Conservation (phyloP, 2,329 filamentous ascomycete species). For the Metarhizium sp. region DNA sequence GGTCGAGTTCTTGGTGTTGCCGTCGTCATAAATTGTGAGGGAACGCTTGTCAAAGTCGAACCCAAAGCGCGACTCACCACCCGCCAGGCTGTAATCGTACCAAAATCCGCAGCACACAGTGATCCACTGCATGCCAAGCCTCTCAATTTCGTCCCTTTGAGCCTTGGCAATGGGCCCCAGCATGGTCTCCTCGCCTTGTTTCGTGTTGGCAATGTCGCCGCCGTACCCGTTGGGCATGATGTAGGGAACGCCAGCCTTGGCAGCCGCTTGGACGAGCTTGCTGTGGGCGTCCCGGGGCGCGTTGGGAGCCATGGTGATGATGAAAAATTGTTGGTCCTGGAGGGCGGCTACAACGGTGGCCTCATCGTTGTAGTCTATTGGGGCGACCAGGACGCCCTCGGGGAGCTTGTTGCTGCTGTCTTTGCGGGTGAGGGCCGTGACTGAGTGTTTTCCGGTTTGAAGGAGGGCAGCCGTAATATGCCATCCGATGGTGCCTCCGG, state of each 20-base stretch:
- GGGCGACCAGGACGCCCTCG: conserved; percentile 28
- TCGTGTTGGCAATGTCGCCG: conserved; percentile 35
- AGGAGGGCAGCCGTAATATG: conserved; percentile 33
- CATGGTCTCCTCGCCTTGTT: conserved; percentile 21
- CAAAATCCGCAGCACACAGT: conserved; percentile 44
- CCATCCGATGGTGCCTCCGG: conserved; percentile 11
- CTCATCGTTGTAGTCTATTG: conserved; percentile 35
- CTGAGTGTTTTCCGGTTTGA: conserved; percentile 36
- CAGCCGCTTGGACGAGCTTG: conserved; percentile 21
- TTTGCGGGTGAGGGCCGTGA: conserved; percentile 43
- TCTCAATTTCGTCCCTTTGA: conserved; percentile 27
- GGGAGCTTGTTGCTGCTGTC: conserved; percentile 33
- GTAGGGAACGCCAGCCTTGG: conserved; percentile 20
- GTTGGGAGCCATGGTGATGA: conserved; percentile 37
- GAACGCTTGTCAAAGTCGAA: conserved; percentile 35
- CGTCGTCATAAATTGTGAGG: conserved; percentile 41
- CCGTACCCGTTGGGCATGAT: conserved; percentile 45
- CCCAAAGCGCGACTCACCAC: conserved; percentile 29
- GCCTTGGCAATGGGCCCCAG: conserved; percentile 14
- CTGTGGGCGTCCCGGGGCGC: conserved; percentile 32
- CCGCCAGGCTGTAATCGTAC: conserved; percentile 42
- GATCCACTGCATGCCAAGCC: conserved; percentile 31
- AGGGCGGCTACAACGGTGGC: conserved; percentile 38
- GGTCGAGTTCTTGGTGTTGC: conserved; percentile 28
- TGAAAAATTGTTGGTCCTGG: conserved; percentile 43